Conservation (phyloP, 2,329 filamentous ascomycete genomes). For the Trichothecium roseum region DNA sequence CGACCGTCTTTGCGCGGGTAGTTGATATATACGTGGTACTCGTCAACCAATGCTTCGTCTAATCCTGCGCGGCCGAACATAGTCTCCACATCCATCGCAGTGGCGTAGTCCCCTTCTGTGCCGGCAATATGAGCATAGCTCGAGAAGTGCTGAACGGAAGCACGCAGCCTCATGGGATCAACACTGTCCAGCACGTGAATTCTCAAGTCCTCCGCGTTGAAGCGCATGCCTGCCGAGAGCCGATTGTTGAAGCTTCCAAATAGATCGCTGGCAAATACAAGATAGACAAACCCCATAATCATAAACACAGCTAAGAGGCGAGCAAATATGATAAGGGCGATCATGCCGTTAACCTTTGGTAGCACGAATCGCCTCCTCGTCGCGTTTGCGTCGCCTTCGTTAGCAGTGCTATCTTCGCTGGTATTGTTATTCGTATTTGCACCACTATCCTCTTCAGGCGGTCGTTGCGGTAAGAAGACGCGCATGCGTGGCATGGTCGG, state of each 20-base stretch:
- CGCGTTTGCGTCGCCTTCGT: slow-evolving; percentile 15
- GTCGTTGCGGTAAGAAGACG: slow-evolving; percentile 29
- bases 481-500: slow-evolving; percentile 32
- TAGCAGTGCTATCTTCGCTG: slow-evolving; percentile 9
- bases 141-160: slow-evolving; percentile 68
- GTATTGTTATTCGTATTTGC: slow-evolving; percentile 1
- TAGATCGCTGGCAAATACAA: slow-evolving; percentile 77
- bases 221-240: slow-evolving; percentile 55
- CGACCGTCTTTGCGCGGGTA: slow-evolving; percentile 73
- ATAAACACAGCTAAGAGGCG: slow-evolving; percentile 66
- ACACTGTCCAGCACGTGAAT: slow-evolving; percentile 64
- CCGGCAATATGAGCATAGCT: slow-evolving; percentile 84
- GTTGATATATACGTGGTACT: slow-evolving; percentile 85
- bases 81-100: slow-evolving; percentile 75
- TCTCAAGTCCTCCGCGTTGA: slow-evolving; percentile 75
- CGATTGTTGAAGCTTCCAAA: slow-evolving; percentile 57
- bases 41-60: slow-evolving; percentile 65
- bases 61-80: slow-evolving; percentile 63
- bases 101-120: slow-evolving; percentile 82
- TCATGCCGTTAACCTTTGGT: slow-evolving; percentile 30
- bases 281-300: slow-evolving; percentile 68
- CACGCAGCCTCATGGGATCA: slow-evolving; percentile 57
- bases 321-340: slow-evolving; percentile 52
- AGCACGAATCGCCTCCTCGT: slow-evolving; percentile 11
- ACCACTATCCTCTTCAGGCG: slow-evolving; percentile 1